These are phyloP conservation scores for Ustilago cynodontis DNA, from an alignment of 1,284 basidiomycete species.

Conservation along the genomic window DNA sequence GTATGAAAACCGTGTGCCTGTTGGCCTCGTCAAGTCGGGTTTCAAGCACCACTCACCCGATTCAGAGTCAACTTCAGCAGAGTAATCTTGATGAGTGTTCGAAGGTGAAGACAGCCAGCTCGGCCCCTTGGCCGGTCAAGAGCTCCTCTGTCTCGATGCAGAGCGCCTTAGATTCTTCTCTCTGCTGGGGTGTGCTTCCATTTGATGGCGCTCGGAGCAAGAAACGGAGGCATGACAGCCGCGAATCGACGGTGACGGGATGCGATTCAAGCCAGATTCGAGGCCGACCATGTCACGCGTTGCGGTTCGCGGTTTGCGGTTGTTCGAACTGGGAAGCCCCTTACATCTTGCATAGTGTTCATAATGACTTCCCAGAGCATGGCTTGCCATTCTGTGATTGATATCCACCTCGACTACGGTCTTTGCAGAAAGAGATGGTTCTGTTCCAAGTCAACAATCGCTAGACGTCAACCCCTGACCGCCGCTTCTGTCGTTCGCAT, in stretches of 20 bases:
- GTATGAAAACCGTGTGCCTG: not conserved
- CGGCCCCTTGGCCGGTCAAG: not conserved
- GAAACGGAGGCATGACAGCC: not conserved
- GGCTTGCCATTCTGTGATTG: not conserved
- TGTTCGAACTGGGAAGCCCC: constrained; percentile 3
- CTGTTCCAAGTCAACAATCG: constrained; percentile 3
- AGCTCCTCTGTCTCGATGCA: not conserved
- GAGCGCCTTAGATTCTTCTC: not conserved
- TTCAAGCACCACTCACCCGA: not conserved
- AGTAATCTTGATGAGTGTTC: not conserved
- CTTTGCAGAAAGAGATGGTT: not conserved
- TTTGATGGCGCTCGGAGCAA: not conserved
- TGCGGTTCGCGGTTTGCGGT: not conserved
- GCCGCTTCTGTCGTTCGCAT: constrained; percentile 7
- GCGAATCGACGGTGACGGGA: not conserved
- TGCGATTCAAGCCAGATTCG: not conserved
- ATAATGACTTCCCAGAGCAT: not conserved
- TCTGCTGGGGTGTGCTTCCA: not conserved
- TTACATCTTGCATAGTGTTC: constrained; percentile 11
- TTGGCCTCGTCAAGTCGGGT: not conserved
- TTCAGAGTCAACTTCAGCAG: not conserved
- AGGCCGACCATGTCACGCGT: not conserved
- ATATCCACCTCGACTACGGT: constrained; percentile 18
- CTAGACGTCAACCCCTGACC: constrained; percentile 9
- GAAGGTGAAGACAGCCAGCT: not conserved